Evolutionary conservation across 163 green algal species (phyloP), one percentile per base, ranked within the genome.

Genomic region (Volvox carteri): DNA sequence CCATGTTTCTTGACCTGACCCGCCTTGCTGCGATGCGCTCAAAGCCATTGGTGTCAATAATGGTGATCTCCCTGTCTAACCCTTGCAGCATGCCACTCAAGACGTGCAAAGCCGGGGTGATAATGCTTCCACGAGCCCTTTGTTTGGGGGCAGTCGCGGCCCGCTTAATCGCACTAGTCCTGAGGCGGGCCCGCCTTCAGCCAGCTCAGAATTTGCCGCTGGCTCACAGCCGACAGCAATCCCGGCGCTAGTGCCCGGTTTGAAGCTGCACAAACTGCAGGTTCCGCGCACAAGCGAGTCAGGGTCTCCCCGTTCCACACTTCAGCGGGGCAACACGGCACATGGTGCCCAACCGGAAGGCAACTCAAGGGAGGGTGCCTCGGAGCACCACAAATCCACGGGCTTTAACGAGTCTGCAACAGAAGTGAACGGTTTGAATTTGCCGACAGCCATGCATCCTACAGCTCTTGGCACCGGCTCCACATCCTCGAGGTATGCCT

Each of bases 221-320:
- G n/a, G n/a, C n/a, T n/a, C n/a, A n/a, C n/a, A n/a, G 35, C 21
- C 21, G 9, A 52, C 67, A 11, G 67, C 67, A 77, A 33, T 28
- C 11, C 18, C 74, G 19, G 46, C 44, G 1, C 28, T 46, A n/a
- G 16, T 67, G 46, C 46, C 74, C 1, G n/a, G 58, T 0, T 42
- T 62, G 16, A 37, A 39, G 11, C 21, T 42, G 46, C 81, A 65
- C 21, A 79, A 87, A 21, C 16, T 37, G 0, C 12, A 19, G 5
- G 65, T 46, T 21, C 67, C 46, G 0, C 28, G 25, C 19, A 70
- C 81, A 2, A 87, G 81, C 81, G 81, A 87, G 30, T 48, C 65
- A 1, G 81, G 81, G 12, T 87, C 81, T 6, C 46, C 48, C 1
- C 21, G 42, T 8, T 87, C 81, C 1, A 37, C 28, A 14, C 30